Percentiles rank a stretch among this genome's conserved stretches.
Conservation (phyloP, 108 stramenopile species). For the Hondaea fermentalgiana region DNA sequence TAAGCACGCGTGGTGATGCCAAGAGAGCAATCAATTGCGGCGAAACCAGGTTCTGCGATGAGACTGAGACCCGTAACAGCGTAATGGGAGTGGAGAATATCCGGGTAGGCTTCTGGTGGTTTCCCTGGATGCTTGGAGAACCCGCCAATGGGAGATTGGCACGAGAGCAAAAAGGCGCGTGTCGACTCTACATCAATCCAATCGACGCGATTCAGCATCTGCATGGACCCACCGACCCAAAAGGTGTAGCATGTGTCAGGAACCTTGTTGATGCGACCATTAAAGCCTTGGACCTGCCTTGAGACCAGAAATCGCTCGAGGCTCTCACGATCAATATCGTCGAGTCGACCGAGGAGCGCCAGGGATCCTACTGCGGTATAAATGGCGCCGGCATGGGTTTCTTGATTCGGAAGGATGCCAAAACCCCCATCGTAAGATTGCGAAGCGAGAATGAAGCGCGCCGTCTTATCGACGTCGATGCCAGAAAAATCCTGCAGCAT, state of each 20-base stretch:
- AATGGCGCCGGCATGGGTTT: slow-evolving; percentile 36
- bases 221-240: slow-evolving; percentile 44
- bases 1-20: neutral
- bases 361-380: slow-evolving; percentile 41
- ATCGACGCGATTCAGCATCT: slow-evolving; percentile 18
- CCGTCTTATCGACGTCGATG: neutral
- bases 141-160: slow-evolving; percentile 33
- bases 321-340: neutral
- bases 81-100: slow-evolving; percentile 43
- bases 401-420: slow-evolving; percentile 29
- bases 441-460: slow-evolving; percentile 12
- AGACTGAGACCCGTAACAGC: slow-evolving; percentile 35
- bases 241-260: slow-evolving; percentile 44
- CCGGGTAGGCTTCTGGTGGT: slow-evolving; percentile 21
- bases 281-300: slow-evolving; percentile 24
- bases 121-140: slow-evolving; percentile 36
- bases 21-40: neutral
- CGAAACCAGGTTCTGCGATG: neutral
- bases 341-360: slow-evolving; percentile 28
- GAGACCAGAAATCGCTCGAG: neutral
- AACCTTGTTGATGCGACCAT: slow-evolving; percentile 42
- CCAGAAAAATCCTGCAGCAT: slow-evolving; percentile 30
- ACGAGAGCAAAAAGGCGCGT: slow-evolving; percentile 23
- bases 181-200: slow-evolving; percentile 26
- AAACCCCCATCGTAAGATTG: slow-evolving; percentile 41